These are phyloP conservation scores for Scheffersomyces ergatensis DNA, from an alignment of 805 yeast genomes.

Conservation along the genomic window DNA sequence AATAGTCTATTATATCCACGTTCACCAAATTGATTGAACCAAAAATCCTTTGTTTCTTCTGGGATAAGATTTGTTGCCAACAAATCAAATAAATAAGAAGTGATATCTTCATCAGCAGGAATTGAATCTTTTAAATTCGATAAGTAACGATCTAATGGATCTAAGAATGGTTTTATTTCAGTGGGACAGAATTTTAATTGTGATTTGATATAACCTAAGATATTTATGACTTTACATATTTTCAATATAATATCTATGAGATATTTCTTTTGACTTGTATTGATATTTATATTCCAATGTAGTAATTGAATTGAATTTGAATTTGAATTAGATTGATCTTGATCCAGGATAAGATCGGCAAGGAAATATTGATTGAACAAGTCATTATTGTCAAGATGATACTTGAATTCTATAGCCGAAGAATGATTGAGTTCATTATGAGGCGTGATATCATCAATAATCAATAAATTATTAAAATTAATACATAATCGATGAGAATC, in stretches of 20 bases:
- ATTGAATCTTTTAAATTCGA: slow-evolving; percentile 29
- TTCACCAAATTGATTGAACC: slow-evolving; percentile 66
- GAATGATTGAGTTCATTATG: not conserved
- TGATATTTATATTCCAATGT: slow-evolving; percentile 10
- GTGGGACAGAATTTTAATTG: slow-evolving; percentile 15
- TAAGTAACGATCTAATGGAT: slow-evolving; percentile 29
- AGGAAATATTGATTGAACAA: slow-evolving; percentile 27
- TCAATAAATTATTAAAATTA: slow-evolving; percentile 29
- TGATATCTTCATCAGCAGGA: slow-evolving; percentile 5
- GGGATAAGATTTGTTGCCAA: slow-evolving; percentile 53
- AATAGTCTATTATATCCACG: slow-evolving; percentile 59
- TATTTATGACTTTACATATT: slow-evolving; percentile 23
- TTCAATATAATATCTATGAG: slow-evolving; percentile 20
- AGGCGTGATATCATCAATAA: slow-evolving; percentile 21
- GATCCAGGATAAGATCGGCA: slow-evolving; percentile 5
- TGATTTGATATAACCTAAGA: slow-evolving; percentile 18
- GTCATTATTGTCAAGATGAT: slow-evolving; percentile 19
- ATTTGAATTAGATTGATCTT: not conserved
- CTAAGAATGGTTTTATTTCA: slow-evolving; percentile 23
- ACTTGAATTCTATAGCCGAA: not conserved
- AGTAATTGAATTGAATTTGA: slow-evolving; percentile 8
- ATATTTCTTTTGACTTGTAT: slow-evolving; percentile 10
- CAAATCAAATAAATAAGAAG: slow-evolving; percentile 1
- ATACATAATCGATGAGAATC: slow-evolving; percentile 15
- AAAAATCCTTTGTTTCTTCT: slow-evolving; percentile 51